Percentiles rank a stretch among this genome's conserved stretches.
phyloP scores from a whole-genome alignment of 2,329 filamentous ascomycete genomes.

The Penicillium sp. region DNA sequence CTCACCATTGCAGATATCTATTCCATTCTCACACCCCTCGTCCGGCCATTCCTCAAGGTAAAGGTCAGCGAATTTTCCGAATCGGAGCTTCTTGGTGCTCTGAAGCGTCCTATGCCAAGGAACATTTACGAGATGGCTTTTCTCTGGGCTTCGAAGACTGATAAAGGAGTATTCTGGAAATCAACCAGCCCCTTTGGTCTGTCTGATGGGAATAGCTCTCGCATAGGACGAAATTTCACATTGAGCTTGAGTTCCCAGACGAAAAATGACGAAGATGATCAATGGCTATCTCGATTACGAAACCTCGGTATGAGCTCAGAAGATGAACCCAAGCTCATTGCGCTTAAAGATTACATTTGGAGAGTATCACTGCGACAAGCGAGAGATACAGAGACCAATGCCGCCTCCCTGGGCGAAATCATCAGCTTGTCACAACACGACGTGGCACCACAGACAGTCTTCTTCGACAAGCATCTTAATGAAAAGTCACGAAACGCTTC shows the following conservation, averaged over 20 bases:
- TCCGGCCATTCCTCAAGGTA: slow-evolving; percentile 81
- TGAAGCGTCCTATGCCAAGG: slow-evolving; percentile 81
- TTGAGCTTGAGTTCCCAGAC: slow-evolving; percentile 63
- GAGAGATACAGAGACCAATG: slow-evolving; percentile 49
- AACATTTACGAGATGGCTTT: slow-evolving; percentile 83
- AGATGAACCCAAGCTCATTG: slow-evolving; percentile 87
- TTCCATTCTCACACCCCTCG: slow-evolving; percentile 79
- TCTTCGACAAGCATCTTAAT: slow-evolving; percentile 79
- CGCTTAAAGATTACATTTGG: slow-evolving; percentile 89
- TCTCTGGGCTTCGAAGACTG: slow-evolving; percentile 80
- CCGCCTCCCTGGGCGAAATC: slow-evolving; percentile 66
- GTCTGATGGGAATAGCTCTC: slow-evolving; percentile 59
- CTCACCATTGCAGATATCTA: slow-evolving; percentile 79
- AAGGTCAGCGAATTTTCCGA: slow-evolving; percentile 72
- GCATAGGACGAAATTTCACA: slow-evolving; percentile 53
- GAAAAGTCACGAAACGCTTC: slow-evolving; percentile 45
- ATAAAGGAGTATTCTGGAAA: slow-evolving; percentile 88
- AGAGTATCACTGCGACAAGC: slow-evolving; percentile 74
- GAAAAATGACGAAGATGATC: slow-evolving; percentile 90
- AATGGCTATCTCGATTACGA: slow-evolving; percentile 83
- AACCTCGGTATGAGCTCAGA: slow-evolving; percentile 81
- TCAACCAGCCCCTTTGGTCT: slow-evolving; percentile 72
- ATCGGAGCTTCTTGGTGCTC: slow-evolving; percentile 73
- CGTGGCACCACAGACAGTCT: slow-evolving; percentile 83
- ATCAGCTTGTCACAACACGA: slow-evolving; percentile 75